These are phyloP conservation scores for Lablab purpureus DNA, from an alignment of 306 rosid species.

Conservation along the genomic window DNA sequence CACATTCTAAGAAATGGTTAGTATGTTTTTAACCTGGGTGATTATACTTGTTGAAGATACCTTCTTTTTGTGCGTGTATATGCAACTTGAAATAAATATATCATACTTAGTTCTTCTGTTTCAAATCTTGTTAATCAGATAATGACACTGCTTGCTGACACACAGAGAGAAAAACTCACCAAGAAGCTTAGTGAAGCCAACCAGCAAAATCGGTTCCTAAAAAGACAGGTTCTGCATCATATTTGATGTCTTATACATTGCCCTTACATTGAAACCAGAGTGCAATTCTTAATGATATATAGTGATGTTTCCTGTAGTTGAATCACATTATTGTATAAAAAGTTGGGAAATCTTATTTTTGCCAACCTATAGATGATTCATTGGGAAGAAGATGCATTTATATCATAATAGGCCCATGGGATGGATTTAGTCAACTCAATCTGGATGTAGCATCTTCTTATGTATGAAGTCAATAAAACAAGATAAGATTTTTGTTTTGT, in stretches of 20 bases:
- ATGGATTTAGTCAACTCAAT: conserved; percentile 15
- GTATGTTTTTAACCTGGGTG: conserved; percentile 15
- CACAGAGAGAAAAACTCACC: conserved; percentile 68
- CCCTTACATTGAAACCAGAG: conserved; percentile 30
- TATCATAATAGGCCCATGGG: not conserved
- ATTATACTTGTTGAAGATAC: not conserved
- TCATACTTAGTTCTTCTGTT: conserved; percentile 34
- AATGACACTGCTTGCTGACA: conserved; percentile 70
- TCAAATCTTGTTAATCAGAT: conserved; percentile 55
- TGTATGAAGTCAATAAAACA: conserved; percentile 16
- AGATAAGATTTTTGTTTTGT: conserved; percentile 1
- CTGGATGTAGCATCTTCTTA: conserved; percentile 36
- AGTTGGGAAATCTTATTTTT: conserved; percentile 17
- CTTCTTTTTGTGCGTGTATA: not conserved
- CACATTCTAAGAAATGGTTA: not conserved
- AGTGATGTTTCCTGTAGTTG: conserved; percentile 21
- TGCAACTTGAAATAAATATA: conserved; percentile 34
- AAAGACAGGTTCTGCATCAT: conserved; percentile 77
- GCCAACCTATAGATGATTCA: conserved; percentile 9
- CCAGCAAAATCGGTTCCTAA: conserved; percentile 88
- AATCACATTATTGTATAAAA: conserved; percentile 27
- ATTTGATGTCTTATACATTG: conserved; percentile 25
- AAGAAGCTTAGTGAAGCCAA: conserved; percentile 95
- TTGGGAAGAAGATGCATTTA: not conserved
- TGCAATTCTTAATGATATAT: conserved; percentile 30